Base-by-base conservation (phyloP, 2,329 filamentous ascomycete genomes). In the Leptosphaerulina australis region DNA sequence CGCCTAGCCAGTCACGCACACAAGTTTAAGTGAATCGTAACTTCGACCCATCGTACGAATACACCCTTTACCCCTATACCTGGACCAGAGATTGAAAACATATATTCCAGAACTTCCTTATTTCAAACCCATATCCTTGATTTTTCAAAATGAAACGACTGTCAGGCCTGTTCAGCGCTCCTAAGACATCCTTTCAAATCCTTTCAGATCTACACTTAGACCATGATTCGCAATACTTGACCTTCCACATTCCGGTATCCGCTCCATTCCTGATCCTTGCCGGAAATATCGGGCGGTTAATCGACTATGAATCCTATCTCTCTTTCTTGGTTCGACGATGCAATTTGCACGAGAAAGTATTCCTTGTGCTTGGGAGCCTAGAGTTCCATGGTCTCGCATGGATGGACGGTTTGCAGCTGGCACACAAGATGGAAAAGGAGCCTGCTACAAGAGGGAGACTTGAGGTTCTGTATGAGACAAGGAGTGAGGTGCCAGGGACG, bases 391-490 rank as follows among this genome's bases (percentile, higher is more conserved):
- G 66, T 4, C 41, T 67, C 1, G 39, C 31, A 3, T 59, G 64
- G 49, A 55, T 56, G 48, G 60, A 63, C 14, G 65, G 64, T 7
- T 34, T 69, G 9, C 59, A 65, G 36, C 43, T 67, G 2, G 66
- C 66, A 11, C 57, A 53, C 26, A 56, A 56, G 24, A 56, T 70
- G 56, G 60, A 69, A 43, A 54, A 62, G 34, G 66, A 70, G n/a
- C 54, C 58, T 1, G 48, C 41, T 2, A 59, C 62, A 3, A 62
- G 57, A 20, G 72, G 71, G 0, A 74, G 69, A 25, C 43, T 83
- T 9, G 64, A 76, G 3, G 57, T 84, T 3, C 60, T 84, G 8
- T 66, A 83, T 54, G 71, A 72, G 14, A 66, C 66, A 14, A 59
- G 74, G 5, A 77, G 72, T 55, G 75, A 79, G 36, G 56, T 76